Conservation (phyloP, 352 stramenopile genomes). For the Phytopythium aichiense region DNA sequence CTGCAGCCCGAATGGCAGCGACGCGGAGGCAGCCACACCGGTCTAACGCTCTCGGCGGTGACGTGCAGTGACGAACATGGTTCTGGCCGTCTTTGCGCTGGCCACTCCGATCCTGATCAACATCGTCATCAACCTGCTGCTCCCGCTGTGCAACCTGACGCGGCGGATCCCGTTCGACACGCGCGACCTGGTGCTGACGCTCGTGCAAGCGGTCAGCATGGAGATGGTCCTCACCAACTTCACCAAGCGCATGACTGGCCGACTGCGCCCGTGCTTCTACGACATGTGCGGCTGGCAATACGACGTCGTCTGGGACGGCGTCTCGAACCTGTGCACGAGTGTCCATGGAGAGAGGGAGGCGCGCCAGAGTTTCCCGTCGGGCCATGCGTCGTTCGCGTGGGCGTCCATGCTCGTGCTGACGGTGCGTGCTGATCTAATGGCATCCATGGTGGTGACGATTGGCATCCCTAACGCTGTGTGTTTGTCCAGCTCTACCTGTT, state of each 20-base stretch:
- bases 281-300: conserved; percentile 74
- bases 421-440: conserved; percentile 17
- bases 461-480: conserved; percentile 4
- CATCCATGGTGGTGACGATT: not conserved
- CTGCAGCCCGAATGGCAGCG: not conserved
- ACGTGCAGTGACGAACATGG: conserved; percentile 45
- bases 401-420: conserved; percentile 67
- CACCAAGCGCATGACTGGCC: conserved; percentile 58
- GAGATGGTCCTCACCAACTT: conserved; percentile 63
- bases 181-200: conserved; percentile 64
- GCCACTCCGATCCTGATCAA: conserved; percentile 39
- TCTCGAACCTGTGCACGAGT: conserved; percentile 52
- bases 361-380: conserved; percentile 70
- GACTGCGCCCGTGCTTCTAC: conserved; percentile 74
- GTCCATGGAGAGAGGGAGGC: conserved; percentile 47
- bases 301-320: conserved; percentile 60
- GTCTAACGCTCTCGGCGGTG: not conserved
- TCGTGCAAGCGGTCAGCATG: conserved; percentile 47
- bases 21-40: not conserved
- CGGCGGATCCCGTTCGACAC: conserved; percentile 60
- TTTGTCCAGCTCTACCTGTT: conserved; percentile 56
- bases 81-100: conserved; percentile 35
- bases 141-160: conserved; percentile 40
- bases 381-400: conserved; percentile 65
- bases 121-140: conserved; percentile 49